A percentile compares a stretch with the other conserved stretches of the same genome.
Conservation (phyloP, 352 stramenopile genomes). For the Globisporangium orthogonon region DNA sequence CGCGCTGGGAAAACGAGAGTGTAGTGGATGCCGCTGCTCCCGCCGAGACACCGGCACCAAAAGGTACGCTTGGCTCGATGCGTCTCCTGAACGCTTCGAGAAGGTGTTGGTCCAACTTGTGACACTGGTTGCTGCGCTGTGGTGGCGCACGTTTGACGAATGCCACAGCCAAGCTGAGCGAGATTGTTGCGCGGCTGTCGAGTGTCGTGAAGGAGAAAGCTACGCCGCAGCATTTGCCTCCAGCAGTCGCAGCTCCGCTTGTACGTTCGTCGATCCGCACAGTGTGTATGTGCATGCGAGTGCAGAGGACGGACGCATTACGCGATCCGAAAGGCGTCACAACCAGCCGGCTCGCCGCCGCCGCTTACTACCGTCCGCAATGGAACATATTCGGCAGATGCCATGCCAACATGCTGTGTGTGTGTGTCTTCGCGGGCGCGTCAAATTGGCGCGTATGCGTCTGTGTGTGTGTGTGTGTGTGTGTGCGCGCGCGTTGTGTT, state of each 20-base stretch:
- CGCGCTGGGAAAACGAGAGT: slow-evolving; percentile 12
- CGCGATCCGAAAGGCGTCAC: background rate
- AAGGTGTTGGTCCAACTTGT: too few relatives aligned
- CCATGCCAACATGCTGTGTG: background rate
- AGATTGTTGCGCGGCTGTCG: slow-evolving; percentile 60
- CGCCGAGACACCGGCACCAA: slow-evolving; percentile 1
- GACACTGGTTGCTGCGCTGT: background rate
- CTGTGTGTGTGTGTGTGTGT: too few relatives aligned
- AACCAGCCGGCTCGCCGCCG: background rate
- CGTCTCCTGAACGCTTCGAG: background rate
- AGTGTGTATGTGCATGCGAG: slow-evolving; percentile 1
- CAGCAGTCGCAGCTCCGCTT: slow-evolving; percentile 2
- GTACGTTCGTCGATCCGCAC: background rate
- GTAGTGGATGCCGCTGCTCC: background rate
- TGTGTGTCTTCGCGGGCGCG: slow-evolving; percentile 1
- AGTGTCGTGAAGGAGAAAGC: slow-evolving; percentile 63
- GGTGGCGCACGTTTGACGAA: background rate
- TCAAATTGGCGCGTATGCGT: too few relatives aligned
- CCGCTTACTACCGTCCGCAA: background rate
- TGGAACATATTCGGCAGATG: background rate
- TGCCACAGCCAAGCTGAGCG: slow-evolving; percentile 20
- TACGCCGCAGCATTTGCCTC: slow-evolving; percentile 25
- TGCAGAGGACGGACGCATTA: background rate
- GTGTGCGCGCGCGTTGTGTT: slow-evolving; percentile 1
- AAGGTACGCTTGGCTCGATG: slow-evolving; percentile 4